Base-by-base conservation (phyloP, 257 asterid genomes). In the Orobanche coerulescens region DNA sequence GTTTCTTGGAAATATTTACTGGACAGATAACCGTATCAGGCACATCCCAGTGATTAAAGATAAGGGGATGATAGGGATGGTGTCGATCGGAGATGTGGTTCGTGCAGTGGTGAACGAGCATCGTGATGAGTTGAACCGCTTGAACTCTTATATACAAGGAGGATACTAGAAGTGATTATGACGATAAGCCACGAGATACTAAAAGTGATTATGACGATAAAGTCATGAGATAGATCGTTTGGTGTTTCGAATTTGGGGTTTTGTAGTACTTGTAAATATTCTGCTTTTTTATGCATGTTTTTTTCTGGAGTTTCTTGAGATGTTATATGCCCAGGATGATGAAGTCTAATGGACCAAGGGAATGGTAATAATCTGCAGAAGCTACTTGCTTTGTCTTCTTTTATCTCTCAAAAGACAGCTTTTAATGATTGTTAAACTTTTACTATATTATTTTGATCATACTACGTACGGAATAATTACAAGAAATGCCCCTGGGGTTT, bases 91-190 rank as follows among this genome's bases (percentile, higher is more conserved):
- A 47, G 98, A 93, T 8, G 98, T 93, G 61, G 98, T 93, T 62
- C 95, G 97, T 58, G 95, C 98, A 20, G 98, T 93, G 16, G 97
- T 93, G 81, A 77, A 74, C n/a, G 98, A 93, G 88, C 92, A 93
- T 68, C 83, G 95, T 5, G 87, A 83, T 6, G 97, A 93, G 79
- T 65, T 89, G 78, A 59, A 85, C 76, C 95, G 97, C 57, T 58
- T 92, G 79, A 92, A 84, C 61, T 94, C 88, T 5, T 92, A 51
- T 59, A 92, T 92, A 58, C 98, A 92, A 64, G 98, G 98, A 18
- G 97, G 96, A 42, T 92, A 92, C 81, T 92, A 81, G 79, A 43
- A 9, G 50, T 20, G 78, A 73, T 69, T 78, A 72, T 34, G 77
- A 77, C 49, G 78, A 82, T 37, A 69, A 71, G 13, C 28, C 10